Base-by-base conservation (phyloP, 2,329 filamentous ascomycete genomes). In the Penicillium sp. region DNA sequence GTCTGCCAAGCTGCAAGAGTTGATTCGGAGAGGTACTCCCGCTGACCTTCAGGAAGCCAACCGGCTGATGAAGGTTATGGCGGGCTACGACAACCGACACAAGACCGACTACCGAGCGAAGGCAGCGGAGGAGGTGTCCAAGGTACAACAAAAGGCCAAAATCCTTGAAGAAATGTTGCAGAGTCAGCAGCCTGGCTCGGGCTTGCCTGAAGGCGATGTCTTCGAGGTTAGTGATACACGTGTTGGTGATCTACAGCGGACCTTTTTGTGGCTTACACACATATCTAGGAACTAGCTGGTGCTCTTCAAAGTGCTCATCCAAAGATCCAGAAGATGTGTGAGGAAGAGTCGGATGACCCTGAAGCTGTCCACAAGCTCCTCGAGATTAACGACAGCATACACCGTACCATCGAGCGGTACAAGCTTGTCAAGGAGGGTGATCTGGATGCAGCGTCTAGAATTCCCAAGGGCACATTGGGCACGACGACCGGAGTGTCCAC, bases 271-370 rank as follows among this genome's bases (percentile, higher is more conserved):
- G 27, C 27, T 28, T 3, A 28, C 27, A 9, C 8, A 28, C 7
- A 3, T 28, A 9, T 9, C 3, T 28, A 28, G 77, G 93, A 98
- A 76, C 80, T 98, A 46, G 91, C 91, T 4, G 86, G 87, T 56
- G 84, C 93, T 8, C 78, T 98, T 40, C 88, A 89, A 68, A 96
- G 87, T 65, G 93, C 93, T 2, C 93, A 98, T 64, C 93, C 93
- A 7, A 98, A 98, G 75, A 97, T 98, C 57, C 92, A 97, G 68
- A 96, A 89, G 74, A 98, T 98, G 92, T 97, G 92, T 65, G 92
- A 97, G 71, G 93, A 98, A 71, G 93, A 98, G 66, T 96, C 91
- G 9, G 92, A 97, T 54, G 93, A 98, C 65, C 85, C 90, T 54
- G 93, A 96, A 74, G 93, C 93, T 4, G 93, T 98, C 5, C 88